phyloP scores from a whole-genome alignment of 371 early-diverging fungal species.

The Mucor irregularis region DNA sequence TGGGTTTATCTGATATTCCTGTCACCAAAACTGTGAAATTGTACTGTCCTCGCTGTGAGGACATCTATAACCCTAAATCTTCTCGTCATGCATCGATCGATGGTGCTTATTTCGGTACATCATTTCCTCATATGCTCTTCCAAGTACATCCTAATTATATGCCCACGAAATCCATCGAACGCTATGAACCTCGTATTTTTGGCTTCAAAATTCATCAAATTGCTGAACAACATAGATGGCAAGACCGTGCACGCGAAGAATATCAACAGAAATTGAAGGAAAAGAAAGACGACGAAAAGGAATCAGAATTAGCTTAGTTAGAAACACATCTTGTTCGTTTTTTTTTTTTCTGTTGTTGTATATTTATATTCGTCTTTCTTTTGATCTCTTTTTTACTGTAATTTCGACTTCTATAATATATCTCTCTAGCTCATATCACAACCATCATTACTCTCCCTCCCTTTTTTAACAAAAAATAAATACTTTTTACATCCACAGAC shows the following conservation, averaged over 20 bases:
- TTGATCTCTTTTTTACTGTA: too few species aligned
- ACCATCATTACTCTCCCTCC: too few species aligned
- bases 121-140: conserved; percentile 96
- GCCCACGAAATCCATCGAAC: conserved; percentile 66
- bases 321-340: too few species aligned
- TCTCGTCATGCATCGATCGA: conserved; percentile 83
- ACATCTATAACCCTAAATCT: conserved; percentile 92
- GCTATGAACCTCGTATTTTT: conserved; percentile 94
- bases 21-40: conserved; percentile 84
- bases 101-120: conserved; percentile 97
- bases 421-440: too few species aligned
- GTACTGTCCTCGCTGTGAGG: conserved; percentile 93
- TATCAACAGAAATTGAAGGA: too few species aligned
- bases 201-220: conserved; percentile 92
- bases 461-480: too few species aligned
- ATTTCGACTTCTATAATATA: too few species aligned
- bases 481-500: too few species aligned
- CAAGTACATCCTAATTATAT: conserved; percentile 85
- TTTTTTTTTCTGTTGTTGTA: too few species aligned
- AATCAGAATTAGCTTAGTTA: too few species aligned
- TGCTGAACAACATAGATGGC: conserved; percentile 86
- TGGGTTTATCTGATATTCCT: conserved; percentile 88
- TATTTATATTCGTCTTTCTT: too few species aligned
- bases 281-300: too few species aligned
- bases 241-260: conserved; percentile 80